Conservation (phyloP, 2,329 filamentous ascomycete genomes). For the Fusarium longipes region DNA sequence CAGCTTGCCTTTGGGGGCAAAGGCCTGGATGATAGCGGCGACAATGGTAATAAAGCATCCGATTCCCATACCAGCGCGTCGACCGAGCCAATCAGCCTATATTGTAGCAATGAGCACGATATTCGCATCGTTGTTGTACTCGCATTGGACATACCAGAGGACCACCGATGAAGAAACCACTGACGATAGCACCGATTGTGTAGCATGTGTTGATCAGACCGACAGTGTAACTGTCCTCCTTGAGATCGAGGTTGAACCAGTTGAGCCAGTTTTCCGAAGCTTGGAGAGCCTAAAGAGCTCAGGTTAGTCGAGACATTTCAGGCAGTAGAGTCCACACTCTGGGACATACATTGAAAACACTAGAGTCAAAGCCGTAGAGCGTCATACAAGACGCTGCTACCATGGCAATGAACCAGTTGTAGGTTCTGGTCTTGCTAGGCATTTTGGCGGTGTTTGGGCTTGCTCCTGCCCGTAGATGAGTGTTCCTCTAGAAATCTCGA, state of each 20-base stretch:
- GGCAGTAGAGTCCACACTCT: not conserved
- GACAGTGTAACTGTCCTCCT: constrained; percentile 58
- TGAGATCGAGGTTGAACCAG: constrained; percentile 66
- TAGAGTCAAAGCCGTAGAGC: constrained; percentile 79
- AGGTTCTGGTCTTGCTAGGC: constrained; percentile 49
- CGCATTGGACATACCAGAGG: constrained; percentile 57
- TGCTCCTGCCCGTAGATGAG: not conserved
- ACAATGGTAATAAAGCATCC: constrained; percentile 74
- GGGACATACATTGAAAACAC: constrained; percentile 70
- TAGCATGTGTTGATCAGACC: constrained; percentile 74
- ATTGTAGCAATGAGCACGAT: constrained; percentile 16
- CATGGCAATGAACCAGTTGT: constrained; percentile 68
- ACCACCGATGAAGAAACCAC: constrained; percentile 76
- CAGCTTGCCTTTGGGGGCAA: constrained; percentile 69
- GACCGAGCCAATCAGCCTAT: constrained; percentile 68
- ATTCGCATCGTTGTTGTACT: not conserved
- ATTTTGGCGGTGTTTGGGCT: constrained; percentile 47
- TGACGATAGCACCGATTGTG: constrained; percentile 76
- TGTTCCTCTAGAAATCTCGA: not conserved
- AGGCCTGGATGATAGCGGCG: constrained; percentile 76
- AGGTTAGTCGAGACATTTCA: constrained; percentile 8
- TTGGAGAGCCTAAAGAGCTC: constrained; percentile 62
- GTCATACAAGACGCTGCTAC: constrained; percentile 81
- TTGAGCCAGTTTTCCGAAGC: constrained; percentile 73
- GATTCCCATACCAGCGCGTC: constrained; percentile 72